Base-by-base conservation (phyloP, 2,329 filamentous ascomycete species). In the Coniochaeta ligniaria region DNA sequence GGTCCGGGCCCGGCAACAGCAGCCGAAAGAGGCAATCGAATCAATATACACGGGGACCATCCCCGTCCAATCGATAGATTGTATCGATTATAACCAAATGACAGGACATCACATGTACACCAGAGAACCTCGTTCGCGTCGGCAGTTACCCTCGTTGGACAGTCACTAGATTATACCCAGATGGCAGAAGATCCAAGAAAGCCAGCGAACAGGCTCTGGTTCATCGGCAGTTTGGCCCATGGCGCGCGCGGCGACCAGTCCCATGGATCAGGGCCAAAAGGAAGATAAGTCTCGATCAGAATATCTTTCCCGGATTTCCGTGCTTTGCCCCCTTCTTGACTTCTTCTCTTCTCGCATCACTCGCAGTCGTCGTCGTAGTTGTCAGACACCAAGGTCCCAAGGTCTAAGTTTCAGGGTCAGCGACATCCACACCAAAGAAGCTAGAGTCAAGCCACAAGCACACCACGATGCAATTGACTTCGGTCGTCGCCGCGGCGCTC, bases 401-500 rank as follows among this genome's bases (percentile, higher is more conserved):
- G 26, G 31, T 41, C 31, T 26, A 55, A 14, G 11, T 50, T 6
- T 24, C 45, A 31, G 47, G 43, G 43, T 47, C 33, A 7, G 28
- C 47, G 26, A 20, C 54, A 20, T 28, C 31, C 12, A 56, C 54
- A 24, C 16, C 56, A 41, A 22, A 38, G 7, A 54, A n/a, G 22
- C 22, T 36, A 45, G 28, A 56, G 45, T 17, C 35, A 50, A 54
- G 58, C 36, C 54, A 57, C 35, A 36, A 36, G 35, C 16, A 59
- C 45, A 58, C 22, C 45, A 71, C 63, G 36, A 72, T 72, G 70
- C 64, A 67, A 60, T 56, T 64, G 61, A 62, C 66, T 58, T 60
- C 68, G 60, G 65, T 68, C 62, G 68, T 68, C 47, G 66, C 64
- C 31, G 61, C 63, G 20, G 65, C 68, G 62, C 67, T 72, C 63